A percentile compares a stretch with the other conserved stretches of the same genome.
These are phyloP conservation scores for Penicillium olsonii DNA, from an alignment of 2,329 filamentous ascomycete genomes.

Conservation along the genomic window DNA sequence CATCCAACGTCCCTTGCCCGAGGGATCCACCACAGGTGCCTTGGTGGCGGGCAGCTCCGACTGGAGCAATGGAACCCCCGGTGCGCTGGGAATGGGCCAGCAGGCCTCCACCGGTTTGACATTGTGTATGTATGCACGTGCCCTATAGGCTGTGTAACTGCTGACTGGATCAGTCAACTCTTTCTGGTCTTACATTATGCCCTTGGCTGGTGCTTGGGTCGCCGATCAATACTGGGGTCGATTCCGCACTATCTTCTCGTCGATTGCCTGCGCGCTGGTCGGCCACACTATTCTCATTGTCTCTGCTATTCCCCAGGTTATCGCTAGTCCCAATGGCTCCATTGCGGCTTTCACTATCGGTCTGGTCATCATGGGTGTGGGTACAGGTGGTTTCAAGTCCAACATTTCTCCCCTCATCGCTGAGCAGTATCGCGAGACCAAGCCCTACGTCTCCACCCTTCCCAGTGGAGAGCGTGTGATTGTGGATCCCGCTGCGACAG, in stretches of 20 bases:
- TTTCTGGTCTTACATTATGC: conserved; percentile 65
- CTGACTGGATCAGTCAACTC: conserved; percentile 49
- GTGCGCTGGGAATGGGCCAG: conserved; percentile 62
- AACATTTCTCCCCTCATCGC: conserved; percentile 74
- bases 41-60: conserved; percentile 16
- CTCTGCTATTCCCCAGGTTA: conserved; percentile 64
- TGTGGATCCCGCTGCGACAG: conserved; percentile 68
- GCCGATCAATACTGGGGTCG: conserved; percentile 71
- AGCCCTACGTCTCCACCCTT: conserved; percentile 58
- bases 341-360: conserved; percentile 66
- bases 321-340: conserved; percentile 58
- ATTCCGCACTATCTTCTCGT: conserved; percentile 69
- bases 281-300: conserved; percentile 68
- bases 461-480: conserved; percentile 67
- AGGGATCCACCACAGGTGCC: conserved; percentile 56
- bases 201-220: conserved; percentile 59
- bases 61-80: conserved; percentile 34
- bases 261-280: conserved; percentile 63
- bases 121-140: conserved; percentile 40
- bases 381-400: conserved; percentile 79
- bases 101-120: conserved; percentile 55
- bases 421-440: conserved; percentile 66
- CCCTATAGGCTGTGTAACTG: neutral
- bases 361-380: conserved; percentile 69
- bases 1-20: conserved; percentile 58